Evolutionary conservation across 352 stramenopile species (phyloP), one percentile per base, ranked within the genome.

Genomic region (Thalassiosira tumida): DNA sequence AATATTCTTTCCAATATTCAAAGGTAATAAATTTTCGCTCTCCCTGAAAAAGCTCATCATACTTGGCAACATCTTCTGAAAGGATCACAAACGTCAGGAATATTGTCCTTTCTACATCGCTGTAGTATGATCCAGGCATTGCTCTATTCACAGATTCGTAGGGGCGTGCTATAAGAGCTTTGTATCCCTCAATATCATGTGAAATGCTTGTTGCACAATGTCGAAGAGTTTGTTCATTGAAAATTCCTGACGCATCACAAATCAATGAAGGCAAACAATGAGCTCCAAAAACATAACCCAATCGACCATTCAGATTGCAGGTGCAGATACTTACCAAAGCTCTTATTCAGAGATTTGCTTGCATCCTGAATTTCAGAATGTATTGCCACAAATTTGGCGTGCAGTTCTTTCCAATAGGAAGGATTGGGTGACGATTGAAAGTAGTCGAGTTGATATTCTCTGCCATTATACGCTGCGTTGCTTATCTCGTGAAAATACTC

Each of bases 11-110:
- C 88, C 89, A 96, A 78, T 96, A 96, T 81, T 96, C 93, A 79
- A 94, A 96, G 50, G 83, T 91, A n/a, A 96, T 91, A 35, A 96
- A 96, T 92, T 96, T 96, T 3, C 93, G 74, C 70, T 96, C 93
- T 33, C 89, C 82, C 51, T 96, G 89, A 76, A 96, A 96, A 7
- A 96, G 82, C n/a, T 95, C 93, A 82, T 95, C 79, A 87, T 70
- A 93, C 59, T 93, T 96, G 2, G 83, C 72, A 69, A 94, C 93
- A 81, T 96, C 93, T 80, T 96, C 90, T 21, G 87, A 91, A n/a
- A 96, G 84, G 37, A 96, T 94, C 5, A 94, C 89, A 86, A 94
- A 96, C n/a, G 93, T 96, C 3, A 96, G 80, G 73, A 94, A 96
- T 74, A 96, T 95, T 3, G 93, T 95, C 38, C 93, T 86, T 84